Conservation (phyloP, 257 asterid genomes). For the Salvia miltiorrhiza region DNA sequence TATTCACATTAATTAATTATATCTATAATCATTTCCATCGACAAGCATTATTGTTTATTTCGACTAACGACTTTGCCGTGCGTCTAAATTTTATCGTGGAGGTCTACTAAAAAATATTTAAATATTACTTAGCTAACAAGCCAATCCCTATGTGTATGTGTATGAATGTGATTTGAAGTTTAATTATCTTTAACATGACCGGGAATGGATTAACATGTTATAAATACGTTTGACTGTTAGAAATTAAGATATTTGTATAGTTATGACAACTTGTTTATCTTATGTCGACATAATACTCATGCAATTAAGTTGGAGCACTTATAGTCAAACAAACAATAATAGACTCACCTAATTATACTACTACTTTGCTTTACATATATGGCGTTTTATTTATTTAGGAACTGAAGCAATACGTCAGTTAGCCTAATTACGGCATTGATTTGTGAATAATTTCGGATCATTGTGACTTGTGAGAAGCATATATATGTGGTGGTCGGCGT, state of each 20-base stretch:
- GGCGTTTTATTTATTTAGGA: neutral
- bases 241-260: neutral
- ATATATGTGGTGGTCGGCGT: too few relatives aligned
- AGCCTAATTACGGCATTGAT: neutral
- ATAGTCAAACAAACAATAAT: constrained; percentile 17
- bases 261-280: constrained; percentile 12
- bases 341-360: neutral
- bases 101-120: neutral
- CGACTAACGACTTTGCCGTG: neutral
- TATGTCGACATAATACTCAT: constrained; percentile 2
- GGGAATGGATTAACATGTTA: neutral
- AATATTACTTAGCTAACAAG: neutral
- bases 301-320: constrained; percentile 1
- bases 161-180: neutral
- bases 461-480: neutral
- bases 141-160: constrained; percentile 15
- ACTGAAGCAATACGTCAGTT: neutral
- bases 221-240: neutral
- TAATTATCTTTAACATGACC: neutral
- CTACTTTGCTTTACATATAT: neutral
- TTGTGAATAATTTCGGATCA: neutral
- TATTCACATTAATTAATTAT: neutral
- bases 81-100: neutral
- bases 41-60: constrained; percentile 10
- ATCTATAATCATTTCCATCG: neutral